A percentile compares a stretch with the other conserved stretches of the same genome.
Evolutionary conservation across 176 grass and related monocot species (phyloP).

Genomic region (Puya raimondii): DNA sequence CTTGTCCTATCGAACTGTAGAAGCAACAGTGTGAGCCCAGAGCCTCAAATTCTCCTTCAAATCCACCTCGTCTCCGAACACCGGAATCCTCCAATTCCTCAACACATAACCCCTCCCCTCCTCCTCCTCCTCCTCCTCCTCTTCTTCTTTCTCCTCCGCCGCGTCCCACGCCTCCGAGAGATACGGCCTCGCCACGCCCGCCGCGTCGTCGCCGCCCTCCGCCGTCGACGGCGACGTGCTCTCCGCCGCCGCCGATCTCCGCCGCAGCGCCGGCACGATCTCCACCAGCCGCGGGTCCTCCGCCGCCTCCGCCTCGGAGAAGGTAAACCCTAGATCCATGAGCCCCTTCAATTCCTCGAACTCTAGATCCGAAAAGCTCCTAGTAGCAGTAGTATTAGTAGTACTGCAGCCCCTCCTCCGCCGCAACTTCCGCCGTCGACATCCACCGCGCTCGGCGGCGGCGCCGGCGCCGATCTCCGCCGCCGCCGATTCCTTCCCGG

Average conservation of each 20-base stretch:
- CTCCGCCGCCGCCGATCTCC: conserved; percentile 16
- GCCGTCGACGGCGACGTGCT: not conserved
- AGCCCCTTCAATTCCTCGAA: conserved; percentile 83
- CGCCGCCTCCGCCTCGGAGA: conserved; percentile 62
- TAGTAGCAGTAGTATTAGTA: not conserved
- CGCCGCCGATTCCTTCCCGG: conserved; percentile 38
- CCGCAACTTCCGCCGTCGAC: conserved; percentile 3
- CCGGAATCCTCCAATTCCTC: conserved; percentile 43
- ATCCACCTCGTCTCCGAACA: conserved; percentile 23
- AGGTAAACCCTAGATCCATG: conserved; percentile 70
- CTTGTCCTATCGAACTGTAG: conserved; percentile 44
- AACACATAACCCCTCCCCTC: conserved; percentile 13
- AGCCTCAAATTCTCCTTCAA: conserved; percentile 67
- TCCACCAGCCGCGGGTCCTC: conserved; percentile 36
- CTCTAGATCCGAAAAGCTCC: conserved; percentile 82
- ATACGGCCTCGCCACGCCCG: conserved; percentile 41
- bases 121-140: conserved; percentile 37
- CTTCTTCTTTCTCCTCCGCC: not conserved
- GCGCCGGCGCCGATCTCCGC: not conserved
- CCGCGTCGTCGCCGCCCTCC: not conserved
- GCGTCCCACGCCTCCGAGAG: conserved; percentile 71
- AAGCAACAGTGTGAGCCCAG: conserved; percentile 91
- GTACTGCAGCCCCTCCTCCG: conserved; percentile 10
- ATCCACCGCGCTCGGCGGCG: not conserved
- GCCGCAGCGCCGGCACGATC: conserved; percentile 61